These are phyloP conservation scores for Sordariomycetes sp. DNA, from an alignment of 2,329 filamentous ascomycete species.

Conservation along the genomic window DNA sequence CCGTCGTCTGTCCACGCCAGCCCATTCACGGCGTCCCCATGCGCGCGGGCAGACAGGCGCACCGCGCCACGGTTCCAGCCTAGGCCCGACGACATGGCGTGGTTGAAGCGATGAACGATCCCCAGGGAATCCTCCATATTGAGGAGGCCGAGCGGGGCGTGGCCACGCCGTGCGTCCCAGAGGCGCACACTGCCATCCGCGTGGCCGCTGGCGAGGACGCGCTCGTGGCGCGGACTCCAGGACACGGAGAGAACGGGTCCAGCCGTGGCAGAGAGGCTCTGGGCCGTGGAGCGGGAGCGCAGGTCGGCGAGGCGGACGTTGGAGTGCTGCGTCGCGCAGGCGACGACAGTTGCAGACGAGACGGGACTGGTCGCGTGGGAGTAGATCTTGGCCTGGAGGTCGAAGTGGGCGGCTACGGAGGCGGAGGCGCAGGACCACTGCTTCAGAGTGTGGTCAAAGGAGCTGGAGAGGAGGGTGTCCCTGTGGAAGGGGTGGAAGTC, in stretches of 20 bases:
- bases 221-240: slow-evolving; percentile 75
- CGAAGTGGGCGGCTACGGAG: slow-evolving; percentile 52
- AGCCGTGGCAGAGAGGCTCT: slow-evolving; percentile 59
- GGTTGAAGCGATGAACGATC: slow-evolving; percentile 32
- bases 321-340: slow-evolving; percentile 79
- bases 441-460: slow-evolving; percentile 69
- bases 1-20: slow-evolving; percentile 78
- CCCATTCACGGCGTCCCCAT: slow-evolving; percentile 74
- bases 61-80: slow-evolving; percentile 22
- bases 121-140: slow-evolving; percentile 79
- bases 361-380: slow-evolving; percentile 69
- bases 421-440: slow-evolving; percentile 59
- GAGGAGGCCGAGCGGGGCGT: slow-evolving; percentile 63
- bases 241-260: slow-evolving; percentile 57
- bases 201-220: slow-evolving; percentile 76
- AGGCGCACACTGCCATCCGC: slow-evolving; percentile 73
- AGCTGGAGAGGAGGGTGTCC: slow-evolving; percentile 64
- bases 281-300: slow-evolving; percentile 63
- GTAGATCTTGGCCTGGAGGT: slow-evolving; percentile 59
- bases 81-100: slow-evolving; percentile 18
- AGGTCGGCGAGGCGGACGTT: slow-evolving; percentile 78
- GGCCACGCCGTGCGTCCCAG: slow-evolving; percentile 79
- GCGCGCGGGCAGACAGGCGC: slow-evolving; percentile 51
- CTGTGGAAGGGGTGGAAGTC: slow-evolving; percentile 72
- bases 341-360: slow-evolving; percentile 65